A percentile compares a stretch with the other conserved stretches of the same genome.
phyloP scores from a whole-genome alignment of 306 rosid species.

The Cucurbita ficifolia region DNA sequence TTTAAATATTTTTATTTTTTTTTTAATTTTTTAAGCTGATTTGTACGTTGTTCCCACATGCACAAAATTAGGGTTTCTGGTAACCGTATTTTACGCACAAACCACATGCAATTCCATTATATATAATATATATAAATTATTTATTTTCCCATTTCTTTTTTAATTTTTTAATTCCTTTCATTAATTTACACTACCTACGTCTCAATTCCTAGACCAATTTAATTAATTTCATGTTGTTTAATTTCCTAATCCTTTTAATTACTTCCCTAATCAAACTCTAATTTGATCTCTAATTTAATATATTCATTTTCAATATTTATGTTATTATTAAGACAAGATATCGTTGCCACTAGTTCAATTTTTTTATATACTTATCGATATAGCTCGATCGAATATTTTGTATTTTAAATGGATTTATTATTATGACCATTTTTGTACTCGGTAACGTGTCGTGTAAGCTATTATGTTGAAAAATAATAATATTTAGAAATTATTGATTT shows the following conservation, averaged over 20 bases:
- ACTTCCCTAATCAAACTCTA: not conserved
- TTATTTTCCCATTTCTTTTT: not conserved
- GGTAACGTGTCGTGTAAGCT: not conserved
- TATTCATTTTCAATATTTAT: not conserved
- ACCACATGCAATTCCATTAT: slow-evolving; percentile 41
- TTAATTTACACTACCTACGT: not conserved
- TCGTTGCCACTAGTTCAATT: no score
- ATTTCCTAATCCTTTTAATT: not conserved
- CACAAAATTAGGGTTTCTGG: slow-evolving; percentile 20
- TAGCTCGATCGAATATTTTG: not conserved
- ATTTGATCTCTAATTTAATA: not conserved
- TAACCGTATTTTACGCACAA: slow-evolving; percentile 40
- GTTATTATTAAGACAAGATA: not conserved
- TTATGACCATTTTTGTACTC: not conserved
- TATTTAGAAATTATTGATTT: not conserved
- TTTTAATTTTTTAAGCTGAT: not conserved
- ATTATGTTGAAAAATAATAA: not conserved
- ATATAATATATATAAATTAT: not conserved
- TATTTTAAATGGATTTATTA: not conserved
- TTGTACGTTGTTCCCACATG: slow-evolving; percentile 21
- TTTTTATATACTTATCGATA: not conserved
- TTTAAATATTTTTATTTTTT: no score
- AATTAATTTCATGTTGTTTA: slow-evolving; percentile 2
- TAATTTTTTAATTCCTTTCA: not conserved
- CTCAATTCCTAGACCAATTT: not conserved